These are phyloP conservation scores for Panaeolus papilionaceus DNA, from an alignment of 768 basidiomycete genomes.

Conservation along the genomic window DNA sequence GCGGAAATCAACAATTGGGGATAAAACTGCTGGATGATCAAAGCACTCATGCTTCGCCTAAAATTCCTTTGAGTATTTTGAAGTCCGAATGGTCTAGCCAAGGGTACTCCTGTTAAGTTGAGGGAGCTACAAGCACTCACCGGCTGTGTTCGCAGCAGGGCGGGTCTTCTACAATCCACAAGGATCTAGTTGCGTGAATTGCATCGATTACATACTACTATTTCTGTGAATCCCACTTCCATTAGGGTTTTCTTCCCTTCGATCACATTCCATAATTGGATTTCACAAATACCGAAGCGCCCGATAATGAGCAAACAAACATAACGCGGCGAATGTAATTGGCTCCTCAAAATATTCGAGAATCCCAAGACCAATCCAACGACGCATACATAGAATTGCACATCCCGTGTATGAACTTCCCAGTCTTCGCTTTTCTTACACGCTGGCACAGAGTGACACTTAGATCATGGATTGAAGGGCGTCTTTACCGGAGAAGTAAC, in stretches of 20 bases:
- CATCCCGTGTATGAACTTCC: no score
- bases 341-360: background rate
- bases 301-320: background rate
- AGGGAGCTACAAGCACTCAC: background rate
- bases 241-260: background rate
- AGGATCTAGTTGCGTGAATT: background rate
- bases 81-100: no score
- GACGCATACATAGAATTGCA: background rate
- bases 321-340: background rate
- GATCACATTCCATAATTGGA: background rate
- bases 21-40: background rate
- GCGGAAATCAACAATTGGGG: background rate
- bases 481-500: background rate
- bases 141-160: background rate
- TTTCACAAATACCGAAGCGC: conserved; percentile 7
- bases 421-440: no score
- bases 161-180: no score
- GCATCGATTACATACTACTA: background rate
- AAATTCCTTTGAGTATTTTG: background rate
- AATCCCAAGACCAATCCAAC: background rate
- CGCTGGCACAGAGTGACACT: no score
- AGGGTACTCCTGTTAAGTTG: no score
- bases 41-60: background rate
- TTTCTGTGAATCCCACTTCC: background rate
- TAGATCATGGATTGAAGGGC: background rate